Evolutionary conservation across 371 early-diverging fungal genomes (phyloP).

Genomic region (Lichtheimia hyalospora): DNA sequence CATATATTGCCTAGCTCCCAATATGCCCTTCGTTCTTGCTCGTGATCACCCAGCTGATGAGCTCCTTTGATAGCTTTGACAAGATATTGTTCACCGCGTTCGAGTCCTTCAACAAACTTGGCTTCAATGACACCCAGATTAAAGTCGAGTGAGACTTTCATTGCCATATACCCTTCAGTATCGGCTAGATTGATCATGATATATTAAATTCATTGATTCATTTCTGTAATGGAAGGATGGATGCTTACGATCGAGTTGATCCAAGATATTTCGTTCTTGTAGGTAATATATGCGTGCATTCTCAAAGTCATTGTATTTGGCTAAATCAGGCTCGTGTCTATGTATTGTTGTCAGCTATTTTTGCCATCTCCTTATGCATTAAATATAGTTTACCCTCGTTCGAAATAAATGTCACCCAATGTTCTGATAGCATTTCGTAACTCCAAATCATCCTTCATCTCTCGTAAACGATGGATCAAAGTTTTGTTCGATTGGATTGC

Average conservation of each 20-base stretch:
- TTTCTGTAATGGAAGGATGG: too few relatives aligned
- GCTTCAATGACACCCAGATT: conserved; percentile 41
- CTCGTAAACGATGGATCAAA: conserved; percentile 8
- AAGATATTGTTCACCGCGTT: conserved; percentile 14
- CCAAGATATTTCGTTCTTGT: conserved; percentile 17
- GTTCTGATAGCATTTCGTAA: conserved; percentile 24
- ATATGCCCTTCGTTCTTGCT: conserved; percentile 24
- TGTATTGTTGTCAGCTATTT: neutral
- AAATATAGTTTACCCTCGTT: conserved; percentile 16
- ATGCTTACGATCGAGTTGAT: conserved; percentile 8
- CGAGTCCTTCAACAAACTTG: conserved; percentile 13
- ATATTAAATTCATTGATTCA: too few relatives aligned
- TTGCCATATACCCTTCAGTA: conserved; percentile 10
- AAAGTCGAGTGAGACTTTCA: conserved; percentile 28
- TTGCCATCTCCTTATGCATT: neutral
- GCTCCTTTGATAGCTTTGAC: conserved; percentile 22
- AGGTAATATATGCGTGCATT: conserved; percentile 29
- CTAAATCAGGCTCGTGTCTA: conserved; percentile 16
- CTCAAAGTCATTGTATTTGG: conserved; percentile 24
- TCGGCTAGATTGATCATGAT: too few relatives aligned
- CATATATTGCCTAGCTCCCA: conserved; percentile 41
- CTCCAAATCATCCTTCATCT: conserved; percentile 4
- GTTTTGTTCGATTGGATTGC: conserved; percentile 14
- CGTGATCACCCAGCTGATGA: conserved; percentile 10
- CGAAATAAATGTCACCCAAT: conserved; percentile 35